Evolutionary conservation across 306 rosid species (phyloP).

Genomic region (Quercus ilex): DNA sequence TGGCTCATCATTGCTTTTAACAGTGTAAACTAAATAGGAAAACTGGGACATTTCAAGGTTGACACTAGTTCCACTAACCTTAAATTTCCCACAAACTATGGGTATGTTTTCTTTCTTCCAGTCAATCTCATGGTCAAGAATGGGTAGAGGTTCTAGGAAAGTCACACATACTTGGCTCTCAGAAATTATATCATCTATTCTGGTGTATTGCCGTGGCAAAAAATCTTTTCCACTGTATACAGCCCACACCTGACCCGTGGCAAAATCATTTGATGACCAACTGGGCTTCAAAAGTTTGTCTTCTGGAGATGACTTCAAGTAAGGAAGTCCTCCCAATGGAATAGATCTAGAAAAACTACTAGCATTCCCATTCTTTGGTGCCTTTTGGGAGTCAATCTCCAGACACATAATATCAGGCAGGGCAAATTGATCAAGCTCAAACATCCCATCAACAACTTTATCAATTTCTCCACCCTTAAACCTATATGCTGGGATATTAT

Average conservation of each 20-base stretch:
- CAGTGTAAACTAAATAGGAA: neutral
- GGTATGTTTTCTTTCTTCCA: constrained; percentile 17
- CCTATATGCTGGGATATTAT: constrained; percentile 6
- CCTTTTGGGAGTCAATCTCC: neutral
- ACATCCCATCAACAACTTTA: constrained; percentile 4
- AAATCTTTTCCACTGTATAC: neutral
- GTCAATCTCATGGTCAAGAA: neutral
- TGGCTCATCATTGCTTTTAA: neutral
- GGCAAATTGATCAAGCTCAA: constrained; percentile 14
- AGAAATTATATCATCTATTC: constrained; percentile 1
- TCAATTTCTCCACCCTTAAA: constrained; percentile 15
- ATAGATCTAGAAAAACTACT: neutral
- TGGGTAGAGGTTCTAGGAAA: neutral
- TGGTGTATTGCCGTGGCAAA: constrained; percentile 3
- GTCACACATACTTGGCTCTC: constrained; percentile 5
- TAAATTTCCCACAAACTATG: constrained; percentile 4
- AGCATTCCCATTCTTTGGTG: neutral
- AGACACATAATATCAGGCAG: neutral
- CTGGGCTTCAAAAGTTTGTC: neutral
- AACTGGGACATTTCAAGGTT: neutral
- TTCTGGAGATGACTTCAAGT: neutral
- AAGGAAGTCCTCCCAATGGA: neutral
- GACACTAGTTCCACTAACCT: neutral
- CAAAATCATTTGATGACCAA: constrained; percentile 8
- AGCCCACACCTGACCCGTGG: constrained; percentile 8